Conservation (phyloP, 108 stramenopile genomes). For the Skeletonema costatum region DNA sequence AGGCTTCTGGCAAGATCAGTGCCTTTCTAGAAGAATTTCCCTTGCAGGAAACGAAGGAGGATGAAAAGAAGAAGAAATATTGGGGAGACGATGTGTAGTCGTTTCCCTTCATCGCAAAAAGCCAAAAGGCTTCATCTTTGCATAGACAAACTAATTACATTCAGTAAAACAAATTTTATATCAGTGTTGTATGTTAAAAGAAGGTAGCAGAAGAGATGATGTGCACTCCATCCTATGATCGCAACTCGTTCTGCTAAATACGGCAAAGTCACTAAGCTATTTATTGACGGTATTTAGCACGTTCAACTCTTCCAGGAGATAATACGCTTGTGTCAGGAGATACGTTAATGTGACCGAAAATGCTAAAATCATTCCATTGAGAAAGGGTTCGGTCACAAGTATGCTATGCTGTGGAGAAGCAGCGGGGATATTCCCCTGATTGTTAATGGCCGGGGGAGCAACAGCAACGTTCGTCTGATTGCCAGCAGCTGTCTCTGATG, state of each 20-base stretch:
- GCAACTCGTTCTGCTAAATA: not conserved
- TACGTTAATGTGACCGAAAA: slow-evolving; percentile 25
- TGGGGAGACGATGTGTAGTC: slow-evolving; percentile 42
- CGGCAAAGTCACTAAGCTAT: too few relatives aligned
- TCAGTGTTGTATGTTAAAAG: not conserved
- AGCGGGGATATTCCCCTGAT: not conserved
- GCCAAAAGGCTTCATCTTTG: not conserved
- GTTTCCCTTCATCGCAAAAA: not conserved
- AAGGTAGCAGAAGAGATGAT: not conserved
- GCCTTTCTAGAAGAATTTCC: slow-evolving; percentile 37
- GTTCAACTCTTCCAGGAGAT: slow-evolving; percentile 34
- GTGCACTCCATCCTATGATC: not conserved
- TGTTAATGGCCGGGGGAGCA: not conserved
- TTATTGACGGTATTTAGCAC: too few relatives aligned
- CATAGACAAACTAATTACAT: not conserved
- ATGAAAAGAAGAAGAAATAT: slow-evolving; percentile 40
- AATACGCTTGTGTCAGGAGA: slow-evolving; percentile 24
- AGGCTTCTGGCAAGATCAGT: slow-evolving; percentile 22
- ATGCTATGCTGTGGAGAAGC: not conserved
- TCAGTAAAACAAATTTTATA: not conserved
- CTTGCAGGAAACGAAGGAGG: slow-evolving; percentile 22
- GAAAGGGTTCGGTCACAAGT: slow-evolving; percentile 27
- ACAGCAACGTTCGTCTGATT: not conserved
- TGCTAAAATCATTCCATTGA: slow-evolving; percentile 41
- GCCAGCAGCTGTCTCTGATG: not conserved